phyloP scores from a whole-genome alignment of 108 stramenopile species.

The Cylindrotheca closterium region DNA sequence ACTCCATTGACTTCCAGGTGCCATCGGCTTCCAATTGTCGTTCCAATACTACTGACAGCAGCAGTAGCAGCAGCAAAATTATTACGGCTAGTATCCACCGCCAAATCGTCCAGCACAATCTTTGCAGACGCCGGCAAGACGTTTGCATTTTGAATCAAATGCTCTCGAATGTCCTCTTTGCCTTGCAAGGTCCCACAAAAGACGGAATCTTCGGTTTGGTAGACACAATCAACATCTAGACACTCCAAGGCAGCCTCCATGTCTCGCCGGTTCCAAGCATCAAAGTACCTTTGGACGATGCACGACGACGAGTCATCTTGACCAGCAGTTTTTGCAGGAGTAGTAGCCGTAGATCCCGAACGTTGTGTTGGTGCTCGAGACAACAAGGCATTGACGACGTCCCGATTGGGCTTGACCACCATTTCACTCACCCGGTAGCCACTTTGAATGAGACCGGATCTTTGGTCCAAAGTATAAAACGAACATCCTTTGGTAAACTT shows the following conservation, averaged over 20 bases:
- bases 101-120: constrained; percentile 25
- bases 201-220: constrained; percentile 58
- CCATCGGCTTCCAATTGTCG: too few relatives aligned
- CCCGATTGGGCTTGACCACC: too few relatives aligned
- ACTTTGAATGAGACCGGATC: too few relatives aligned
- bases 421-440: too few relatives aligned
- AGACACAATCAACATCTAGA: constrained; percentile 53
- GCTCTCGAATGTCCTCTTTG: constrained; percentile 42
- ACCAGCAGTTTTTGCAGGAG: neutral
- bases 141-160: constrained; percentile 54
- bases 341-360: neutral
- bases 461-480: too few relatives aligned
- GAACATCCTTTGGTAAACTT: too few relatives aligned
- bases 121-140: constrained; percentile 36
- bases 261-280: constrained; percentile 68
- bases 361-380: too few relatives aligned
- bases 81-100: constrained; percentile 3
- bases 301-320: too few relatives aligned
- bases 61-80: too few relatives aligned
- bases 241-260: constrained; percentile 49
- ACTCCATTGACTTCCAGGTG: constrained; percentile 21
- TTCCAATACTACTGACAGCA: too few relatives aligned
- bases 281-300: constrained; percentile 51
- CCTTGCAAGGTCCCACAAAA: constrained; percentile 50
- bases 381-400: too few relatives aligned